phyloP scores from a whole-genome alignment of 192 early-diverging fungal species.

The Lobosporangium transversale region DNA sequence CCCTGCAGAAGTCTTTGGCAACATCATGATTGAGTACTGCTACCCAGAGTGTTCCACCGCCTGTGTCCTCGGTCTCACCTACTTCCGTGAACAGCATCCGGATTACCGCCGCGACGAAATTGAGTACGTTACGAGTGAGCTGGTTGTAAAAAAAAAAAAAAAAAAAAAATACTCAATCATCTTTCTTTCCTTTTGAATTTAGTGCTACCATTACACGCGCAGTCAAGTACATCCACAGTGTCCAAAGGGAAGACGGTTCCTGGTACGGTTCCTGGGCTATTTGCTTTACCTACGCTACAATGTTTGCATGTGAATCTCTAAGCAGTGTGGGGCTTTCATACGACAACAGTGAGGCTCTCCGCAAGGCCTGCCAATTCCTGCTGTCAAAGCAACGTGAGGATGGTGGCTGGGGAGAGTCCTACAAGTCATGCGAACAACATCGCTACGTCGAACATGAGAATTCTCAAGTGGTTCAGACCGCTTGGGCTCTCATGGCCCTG shows the following conservation, averaged over 20 bases:
- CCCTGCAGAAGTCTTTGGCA: slow-evolving; percentile 97
- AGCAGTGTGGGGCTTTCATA: slow-evolving; percentile 86
- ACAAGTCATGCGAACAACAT: slow-evolving; percentile 82
- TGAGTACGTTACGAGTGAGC: slow-evolving; percentile 65
- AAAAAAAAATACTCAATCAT: slow-evolving; percentile 4
- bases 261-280: slow-evolving; percentile 98
- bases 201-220: slow-evolving; percentile 58
- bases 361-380: slow-evolving; percentile 90
- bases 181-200: neutral
- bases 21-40: slow-evolving; percentile 96
- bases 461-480: slow-evolving; percentile 93
- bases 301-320: slow-evolving; percentile 91
- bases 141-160: neutral
- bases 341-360: slow-evolving; percentile 71
- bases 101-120: slow-evolving; percentile 86
- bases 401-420: slow-evolving; percentile 98
- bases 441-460: slow-evolving; percentile 70
- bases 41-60: slow-evolving; percentile 99
- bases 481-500: slow-evolving; percentile 87
- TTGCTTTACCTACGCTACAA: slow-evolving; percentile 95
- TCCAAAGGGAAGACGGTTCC: slow-evolving; percentile 83
- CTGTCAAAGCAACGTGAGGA: slow-evolving; percentile 87
- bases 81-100: slow-evolving; percentile 80
- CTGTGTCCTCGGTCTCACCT: slow-evolving; percentile 83
- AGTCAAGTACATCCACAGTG: slow-evolving; percentile 76